A percentile compares a stretch with the other conserved stretches of the same genome.
phyloP scores from a whole-genome alignment of 495 filamentous ascomycete genomes.

The Melanomma pulvis-pyrius region DNA sequence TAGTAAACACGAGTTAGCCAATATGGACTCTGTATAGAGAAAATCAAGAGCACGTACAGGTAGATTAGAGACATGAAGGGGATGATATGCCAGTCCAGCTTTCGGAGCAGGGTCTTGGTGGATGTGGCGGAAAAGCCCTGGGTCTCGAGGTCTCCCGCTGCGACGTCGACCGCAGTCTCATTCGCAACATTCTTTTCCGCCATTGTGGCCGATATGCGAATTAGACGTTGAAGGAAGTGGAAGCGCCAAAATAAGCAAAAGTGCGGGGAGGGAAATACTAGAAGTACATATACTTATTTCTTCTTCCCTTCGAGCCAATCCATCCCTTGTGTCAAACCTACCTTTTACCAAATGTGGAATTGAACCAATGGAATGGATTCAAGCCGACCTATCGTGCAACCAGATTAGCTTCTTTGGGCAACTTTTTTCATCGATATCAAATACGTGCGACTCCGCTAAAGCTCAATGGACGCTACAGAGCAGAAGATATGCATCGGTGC shows the following conservation, averaged over 20 bases:
- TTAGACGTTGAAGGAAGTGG: background rate
- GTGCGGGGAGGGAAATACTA: background rate
- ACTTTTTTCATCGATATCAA: background rate
- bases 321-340: background rate
- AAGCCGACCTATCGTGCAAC: background rate
- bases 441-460: background rate
- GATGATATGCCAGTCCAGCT: slow-evolving; percentile 55
- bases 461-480: background rate
- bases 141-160: slow-evolving; percentile 6
- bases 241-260: background rate
- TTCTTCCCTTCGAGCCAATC: background rate
- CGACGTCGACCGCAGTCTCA: background rate
- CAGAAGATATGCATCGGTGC: background rate
- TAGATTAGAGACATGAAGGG: slow-evolving; percentile 59
- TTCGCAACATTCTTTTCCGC: slow-evolving; percentile 10
- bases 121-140: slow-evolving; percentile 33
- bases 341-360: background rate
- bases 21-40: background rate
- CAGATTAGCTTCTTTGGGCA: background rate
- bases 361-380: background rate
- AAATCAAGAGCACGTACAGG: slow-evolving; percentile 40
- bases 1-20: background rate
- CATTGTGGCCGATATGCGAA: slow-evolving; percentile 9
- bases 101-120: slow-evolving; percentile 52
- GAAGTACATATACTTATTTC: background rate